Evolutionary conservation across 129 eudicot species (phyloP).

Genomic region (Saposhnikovia divaricata): DNA sequence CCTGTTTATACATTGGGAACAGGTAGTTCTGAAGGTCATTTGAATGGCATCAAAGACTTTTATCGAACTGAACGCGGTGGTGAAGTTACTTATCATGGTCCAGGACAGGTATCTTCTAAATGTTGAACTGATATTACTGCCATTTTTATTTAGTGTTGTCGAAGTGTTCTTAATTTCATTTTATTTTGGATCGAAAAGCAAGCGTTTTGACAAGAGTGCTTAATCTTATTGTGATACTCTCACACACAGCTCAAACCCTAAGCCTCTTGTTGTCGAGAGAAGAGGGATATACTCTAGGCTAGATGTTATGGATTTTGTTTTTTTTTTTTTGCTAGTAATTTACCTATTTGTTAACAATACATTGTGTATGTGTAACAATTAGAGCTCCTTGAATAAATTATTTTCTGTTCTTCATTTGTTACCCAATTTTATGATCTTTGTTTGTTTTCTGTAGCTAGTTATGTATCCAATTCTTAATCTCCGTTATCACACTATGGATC

Average conservation of each 20-base stretch:
- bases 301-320: not conserved
- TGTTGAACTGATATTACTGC: not conserved
- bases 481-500: slow-evolving; percentile 82
- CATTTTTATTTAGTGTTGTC: not conserved
- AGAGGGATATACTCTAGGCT: not conserved
- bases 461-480: slow-evolving; percentile 85
- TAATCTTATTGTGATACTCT: not conserved
- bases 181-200: not conserved
- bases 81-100: slow-evolving; percentile 97
- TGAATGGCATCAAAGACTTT: slow-evolving; percentile 43
- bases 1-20: slow-evolving; percentile 96
- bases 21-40: slow-evolving; percentile 55
- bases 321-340: not conserved
- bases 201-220: not conserved
- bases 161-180: not conserved
- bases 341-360: not conserved
- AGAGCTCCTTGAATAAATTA: not conserved
- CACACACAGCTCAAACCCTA: not conserved
- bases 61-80: slow-evolving; percentile 90
- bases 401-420: not conserved
- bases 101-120: slow-evolving; percentile 68
- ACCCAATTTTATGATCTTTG: not conserved
- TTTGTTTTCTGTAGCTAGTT: slow-evolving; percentile 46
- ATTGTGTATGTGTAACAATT: not conserved
- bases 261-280: not conserved